Evolutionary conservation across 2,329 filamentous ascomycete species (phyloP), one percentile per base, ranked within the genome.

Genomic region (Clarireedia homoeocarpa): DNA sequence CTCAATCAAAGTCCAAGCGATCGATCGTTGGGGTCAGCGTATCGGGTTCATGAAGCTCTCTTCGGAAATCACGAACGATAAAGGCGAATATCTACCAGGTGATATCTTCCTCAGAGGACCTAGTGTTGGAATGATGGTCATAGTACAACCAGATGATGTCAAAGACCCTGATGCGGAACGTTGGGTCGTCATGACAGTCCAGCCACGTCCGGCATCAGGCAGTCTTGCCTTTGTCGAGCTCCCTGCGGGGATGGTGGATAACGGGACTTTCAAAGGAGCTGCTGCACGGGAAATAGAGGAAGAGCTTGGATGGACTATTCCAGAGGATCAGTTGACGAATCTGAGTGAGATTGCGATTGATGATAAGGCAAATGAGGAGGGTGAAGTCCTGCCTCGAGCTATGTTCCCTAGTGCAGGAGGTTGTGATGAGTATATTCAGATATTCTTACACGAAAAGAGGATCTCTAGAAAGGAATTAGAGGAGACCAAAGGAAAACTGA

Each of bases 241-340:
- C 12, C 82, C 82, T 0, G 82, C 82, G 0, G 77, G 80, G 6
- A 78, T 83, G 80, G 74, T 83, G 2, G 77, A 82, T 62, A 74
- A 75, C 14, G 78, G 77, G 0, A 76, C 72, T 27, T 84, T 85
- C 63, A 73, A 74, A 12, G 82, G 82, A 24, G 73, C 74, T 0
- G 82, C 82, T 2, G 82, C 82, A 2, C 75, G 73, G 62, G 82
- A 85, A 71, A 81, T 85, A 9, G 59, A 78, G 58, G 82, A 85
- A 70, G 82, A 85, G 67, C 71, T 83, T 2, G 80, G 78, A 5
- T 64, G 84, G 10, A 72, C 71, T 49, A 82, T 85, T 39, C 67
- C 69, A 3, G 74, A 76, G 48, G 67, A 72, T 7, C 73, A 82
- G 55, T 66, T 85, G 44, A 71, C 66, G 1, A 78, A 76, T 58